Evolutionary conservation across 129 eudicot genomes (phyloP).

Genomic region (Scalesia atractyloides): DNA sequence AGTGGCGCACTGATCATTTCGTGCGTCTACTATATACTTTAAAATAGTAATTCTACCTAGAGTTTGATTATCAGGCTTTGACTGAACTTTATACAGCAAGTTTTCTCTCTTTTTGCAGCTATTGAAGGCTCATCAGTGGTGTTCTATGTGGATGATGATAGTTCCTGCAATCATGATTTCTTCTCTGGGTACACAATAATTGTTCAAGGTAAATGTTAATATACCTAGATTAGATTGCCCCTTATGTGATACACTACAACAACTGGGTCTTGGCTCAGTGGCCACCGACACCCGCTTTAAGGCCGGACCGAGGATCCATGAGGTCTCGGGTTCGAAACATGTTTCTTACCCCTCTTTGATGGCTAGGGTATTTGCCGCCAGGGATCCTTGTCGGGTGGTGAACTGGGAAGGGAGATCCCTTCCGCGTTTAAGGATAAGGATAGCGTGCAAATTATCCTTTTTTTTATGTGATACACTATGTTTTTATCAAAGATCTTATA

Average conservation of each 20-base stretch:
- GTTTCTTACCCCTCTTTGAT: too few relatives aligned
- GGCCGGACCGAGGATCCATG: too few relatives aligned
- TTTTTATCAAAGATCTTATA: constrained; percentile 4
- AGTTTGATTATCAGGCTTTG: constrained; percentile 16
- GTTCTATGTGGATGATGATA: constrained; percentile 53
- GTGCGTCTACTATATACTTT: neutral
- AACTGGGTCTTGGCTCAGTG: too few relatives aligned
- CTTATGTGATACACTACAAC: constrained; percentile 6
- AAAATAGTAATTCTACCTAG: neutral
- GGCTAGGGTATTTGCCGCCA: too few relatives aligned
- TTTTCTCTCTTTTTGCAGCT: constrained; percentile 48
- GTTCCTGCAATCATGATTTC: constrained; percentile 48
- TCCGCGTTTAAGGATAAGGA: too few relatives aligned
- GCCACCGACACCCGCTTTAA: too few relatives aligned
- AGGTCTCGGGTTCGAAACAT: too few relatives aligned
- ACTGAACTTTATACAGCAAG: constrained; percentile 1
- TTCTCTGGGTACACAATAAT: constrained; percentile 60
- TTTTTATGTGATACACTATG: constrained; percentile 3
- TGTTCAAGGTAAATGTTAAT: constrained; percentile 68
- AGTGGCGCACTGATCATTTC: constrained; percentile 2
- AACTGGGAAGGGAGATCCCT: too few relatives aligned
- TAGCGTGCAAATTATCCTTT: too few relatives aligned
- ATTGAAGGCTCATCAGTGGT: constrained; percentile 77
- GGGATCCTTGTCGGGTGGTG: too few relatives aligned
- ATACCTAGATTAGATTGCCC: constrained; percentile 4